Conservation (phyloP, 192 early-diverging fungal species). For the Coemansia sp. region DNA sequence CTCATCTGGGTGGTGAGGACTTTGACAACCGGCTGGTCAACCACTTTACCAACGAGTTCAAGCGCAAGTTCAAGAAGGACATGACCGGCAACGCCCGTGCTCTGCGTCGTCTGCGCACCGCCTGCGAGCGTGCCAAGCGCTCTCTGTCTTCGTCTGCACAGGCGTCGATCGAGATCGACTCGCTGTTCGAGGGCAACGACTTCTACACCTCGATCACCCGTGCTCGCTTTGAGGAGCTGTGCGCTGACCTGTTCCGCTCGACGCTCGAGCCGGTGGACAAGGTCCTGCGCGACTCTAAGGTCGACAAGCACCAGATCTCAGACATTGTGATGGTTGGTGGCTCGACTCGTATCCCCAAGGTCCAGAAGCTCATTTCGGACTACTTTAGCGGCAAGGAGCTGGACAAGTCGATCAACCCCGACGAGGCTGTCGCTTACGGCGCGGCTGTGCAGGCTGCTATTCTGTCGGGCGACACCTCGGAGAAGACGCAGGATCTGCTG, state of each 20-base stretch:
- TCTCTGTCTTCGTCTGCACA: conserved; percentile 91
- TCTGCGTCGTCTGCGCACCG: conserved; percentile 95
- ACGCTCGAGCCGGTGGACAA: conserved; percentile 96
- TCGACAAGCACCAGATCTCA: conserved; percentile 85
- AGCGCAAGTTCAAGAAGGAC: conserved; percentile 96
- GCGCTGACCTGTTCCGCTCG: conserved; percentile 92
- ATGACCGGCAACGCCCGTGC: conserved; percentile 85
- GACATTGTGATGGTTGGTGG: conserved; percentile 98
- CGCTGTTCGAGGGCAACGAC: conserved; percentile 95
- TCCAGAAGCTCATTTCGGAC: conserved; percentile 97
- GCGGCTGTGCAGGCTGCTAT: conserved; percentile 98
- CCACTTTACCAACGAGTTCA: conserved; percentile 94
- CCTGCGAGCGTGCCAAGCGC: conserved; percentile 97
- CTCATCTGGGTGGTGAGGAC: conserved; percentile 98
- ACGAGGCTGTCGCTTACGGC: conserved; percentile 98
- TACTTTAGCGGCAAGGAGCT: conserved; percentile 99
- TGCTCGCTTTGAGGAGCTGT: conserved; percentile 99
- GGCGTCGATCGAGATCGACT: conserved; percentile 94
- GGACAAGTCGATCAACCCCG: conserved; percentile 99
- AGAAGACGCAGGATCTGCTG: conserved; percentile 93
- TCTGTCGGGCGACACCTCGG: conserved; percentile 92
- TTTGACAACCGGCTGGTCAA: conserved; percentile 98
- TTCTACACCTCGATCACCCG: conserved; percentile 98
- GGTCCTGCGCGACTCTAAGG: conserved; percentile 94
- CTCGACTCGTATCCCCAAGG: conserved; percentile 99